Base-by-base conservation (phyloP, 108 stramenopile species). In the Pseudonitzschia multistriata region DNA sequence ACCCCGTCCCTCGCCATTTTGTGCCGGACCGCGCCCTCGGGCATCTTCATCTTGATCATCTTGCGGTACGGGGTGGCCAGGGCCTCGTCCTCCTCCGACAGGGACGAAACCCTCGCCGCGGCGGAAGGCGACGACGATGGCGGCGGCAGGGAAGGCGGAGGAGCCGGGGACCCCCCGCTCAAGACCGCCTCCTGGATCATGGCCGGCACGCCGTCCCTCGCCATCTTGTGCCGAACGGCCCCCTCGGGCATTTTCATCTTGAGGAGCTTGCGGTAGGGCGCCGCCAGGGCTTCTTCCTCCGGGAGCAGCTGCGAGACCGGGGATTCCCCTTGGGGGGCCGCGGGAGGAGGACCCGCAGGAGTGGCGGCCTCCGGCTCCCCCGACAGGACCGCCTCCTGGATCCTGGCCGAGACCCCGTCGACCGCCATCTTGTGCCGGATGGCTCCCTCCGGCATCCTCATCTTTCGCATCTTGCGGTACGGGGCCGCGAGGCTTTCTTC, bases 11-110 rank as follows among this genome's bases (percentile, higher is more conserved):
- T 63, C 5, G 67, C 7, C 74, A 75, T 75, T 56, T 69, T 68
- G 25, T 69, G 68, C 10, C 35, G 39, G 47, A 81, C 30, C 15
- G 80, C 80, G n/a, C 67, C 75, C 13, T 54, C 63, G 3, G 80
- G 80, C 17, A 81, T 36, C 5, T 50, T 50, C 55, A 76, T 73
- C 63, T 63, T 69, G 17, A 76, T 69, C 80, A 76, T 81, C 45
- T 76, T 76, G 14, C 74, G 49, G 42, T 71, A 81, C 34, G 22
- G 67, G 7, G 61, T 47, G 15, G 80, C 80, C 50, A 72, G 57
- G 10, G 25, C 19, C 53, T 81, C 75, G 31, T 81, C 80, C 21
- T 69, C 35, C 30, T 4, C 57, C 19, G 74, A 75, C 39, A 75
- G 42, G 22, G 55, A 62, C 3, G 74, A 75, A 29, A 69, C 50